Conservation (phyloP, 2,329 filamentous ascomycete species). For the Furcasterigmium sp. region DNA sequence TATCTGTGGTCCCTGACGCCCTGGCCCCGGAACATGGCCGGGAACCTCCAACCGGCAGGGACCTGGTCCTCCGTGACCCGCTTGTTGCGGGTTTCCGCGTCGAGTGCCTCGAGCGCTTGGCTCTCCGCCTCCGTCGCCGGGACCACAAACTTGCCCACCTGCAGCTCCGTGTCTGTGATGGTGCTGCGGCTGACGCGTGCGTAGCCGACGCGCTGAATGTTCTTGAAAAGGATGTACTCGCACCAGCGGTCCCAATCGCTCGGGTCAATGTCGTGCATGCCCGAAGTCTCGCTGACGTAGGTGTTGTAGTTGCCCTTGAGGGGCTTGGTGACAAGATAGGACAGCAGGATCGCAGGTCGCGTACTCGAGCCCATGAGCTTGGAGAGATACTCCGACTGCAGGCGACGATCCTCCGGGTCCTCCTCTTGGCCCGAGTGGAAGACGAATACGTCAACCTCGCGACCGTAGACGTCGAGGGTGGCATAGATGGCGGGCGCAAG, state of each 20-base stretch:
- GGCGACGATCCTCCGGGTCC: constrained; percentile 81
- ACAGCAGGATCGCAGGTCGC: constrained; percentile 79
- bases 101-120: constrained; percentile 29
- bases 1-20: constrained; percentile 88
- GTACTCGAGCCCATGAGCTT: constrained; percentile 79
- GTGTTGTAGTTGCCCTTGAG: constrained; percentile 94
- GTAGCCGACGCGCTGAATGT: constrained; percentile 78
- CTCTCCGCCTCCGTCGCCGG: constrained; percentile 61
- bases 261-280: constrained; percentile 93
- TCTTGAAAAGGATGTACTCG: constrained; percentile 97
- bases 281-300: constrained; percentile 78
- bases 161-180: constrained; percentile 95
- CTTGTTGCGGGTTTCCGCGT: constrained; percentile 49
- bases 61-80: constrained; percentile 67
- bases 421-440: constrained; percentile 99
- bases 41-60: constrained; percentile 75
- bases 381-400: constrained; percentile 82
- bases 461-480: constrained; percentile 89
- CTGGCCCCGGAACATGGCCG: constrained; percentile 73
- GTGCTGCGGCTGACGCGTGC: constrained; percentile 82
- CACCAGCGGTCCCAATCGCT: constrained; percentile 97
- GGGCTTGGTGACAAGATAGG: constrained; percentile 88
- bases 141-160: constrained; percentile 92
- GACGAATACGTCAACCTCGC: constrained; percentile 87
- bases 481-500: constrained; percentile 94